Conservation (phyloP, 2,329 filamentous ascomycete genomes). For the Didymella pinodella region DNA sequence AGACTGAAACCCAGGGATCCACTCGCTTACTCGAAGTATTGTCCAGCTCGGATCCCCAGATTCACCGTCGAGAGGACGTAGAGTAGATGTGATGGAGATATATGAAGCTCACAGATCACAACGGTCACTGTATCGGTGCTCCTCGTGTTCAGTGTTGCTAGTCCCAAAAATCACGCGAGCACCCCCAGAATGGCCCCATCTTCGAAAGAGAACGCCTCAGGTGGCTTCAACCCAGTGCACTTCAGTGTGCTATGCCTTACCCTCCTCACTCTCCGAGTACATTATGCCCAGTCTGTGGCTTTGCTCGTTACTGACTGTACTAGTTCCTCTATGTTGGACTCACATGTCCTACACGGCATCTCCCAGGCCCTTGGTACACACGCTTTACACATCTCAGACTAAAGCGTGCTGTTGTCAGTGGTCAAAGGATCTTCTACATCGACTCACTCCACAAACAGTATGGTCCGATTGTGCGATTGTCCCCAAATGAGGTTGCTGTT, state of each 20-base stretch:
- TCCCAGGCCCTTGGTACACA: constrained; percentile 46
- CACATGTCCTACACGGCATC: constrained; percentile 38
- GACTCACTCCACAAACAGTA: constrained; percentile 48
- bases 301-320: constrained; percentile 2
- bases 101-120: constrained; percentile 13
- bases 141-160: constrained; percentile 1
- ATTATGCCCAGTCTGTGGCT: not conserved
- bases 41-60: constrained; percentile 17
- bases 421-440: constrained; percentile 52
- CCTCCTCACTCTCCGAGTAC: constrained; percentile 14
- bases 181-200: constrained; percentile 8
- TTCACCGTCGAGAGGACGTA: constrained; percentile 7
- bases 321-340: constrained; percentile 34
- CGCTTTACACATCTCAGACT: constrained; percentile 47
- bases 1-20: not conserved
- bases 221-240: constrained; percentile 19
- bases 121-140: constrained; percentile 1
- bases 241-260: constrained; percentile 19
- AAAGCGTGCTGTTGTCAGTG: constrained; percentile 49
- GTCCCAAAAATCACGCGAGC: not conserved
- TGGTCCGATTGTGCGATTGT: constrained; percentile 44
- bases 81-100: not conserved
- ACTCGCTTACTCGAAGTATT: not conserved
- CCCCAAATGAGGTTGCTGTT: constrained; percentile 42
- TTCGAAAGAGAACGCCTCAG: constrained; percentile 1